A percentile compares a stretch with the other conserved stretches of the same genome.
Evolutionary conservation across 78 protist genomes (phyloP).

Genomic region (Dictyostelium capitatum): DNA sequence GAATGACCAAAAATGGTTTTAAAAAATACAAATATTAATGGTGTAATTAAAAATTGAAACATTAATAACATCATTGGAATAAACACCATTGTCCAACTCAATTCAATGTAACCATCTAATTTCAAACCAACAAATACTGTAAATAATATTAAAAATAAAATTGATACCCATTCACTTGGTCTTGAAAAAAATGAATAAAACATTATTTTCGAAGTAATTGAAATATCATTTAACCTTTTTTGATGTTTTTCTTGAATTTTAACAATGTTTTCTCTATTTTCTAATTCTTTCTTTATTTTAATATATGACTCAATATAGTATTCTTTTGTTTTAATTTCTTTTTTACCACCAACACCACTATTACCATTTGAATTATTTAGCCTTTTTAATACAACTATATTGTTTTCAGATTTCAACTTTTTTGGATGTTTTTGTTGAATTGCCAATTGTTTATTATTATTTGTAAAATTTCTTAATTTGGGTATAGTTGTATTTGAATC

Average conservation of each 20-base stretch:
- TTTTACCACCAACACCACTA: not conserved
- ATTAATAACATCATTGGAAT: not conserved
- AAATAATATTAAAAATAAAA: not conserved
- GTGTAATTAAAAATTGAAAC: not conserved
- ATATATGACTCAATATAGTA: not conserved
- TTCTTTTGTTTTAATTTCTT: not conserved
- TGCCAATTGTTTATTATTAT: not conserved
- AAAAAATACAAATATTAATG: not conserved
- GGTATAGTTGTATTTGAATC: not conserved
- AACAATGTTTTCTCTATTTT: not conserved
- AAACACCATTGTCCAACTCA: slow-evolving; percentile 3
- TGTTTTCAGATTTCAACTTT: too few relatives aligned
- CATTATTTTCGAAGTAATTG: not conserved
- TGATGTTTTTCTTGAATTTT: not conserved
- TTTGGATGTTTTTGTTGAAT: not conserved
- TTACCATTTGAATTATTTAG: not conserved
- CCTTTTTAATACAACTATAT: not conserved
- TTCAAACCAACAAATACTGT: not conserved
- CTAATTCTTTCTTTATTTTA: not conserved
- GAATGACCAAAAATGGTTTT: not conserved
- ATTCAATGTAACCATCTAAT: not conserved
- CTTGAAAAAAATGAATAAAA: slow-evolving; percentile 8
- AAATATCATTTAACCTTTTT: not conserved
- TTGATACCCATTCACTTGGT: slow-evolving; percentile 19
- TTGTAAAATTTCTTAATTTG: slow-evolving; percentile 3